These are phyloP conservation scores for Pichia sp. DNA, from an alignment of 1,139 yeast species.

Conservation along the genomic window DNA sequence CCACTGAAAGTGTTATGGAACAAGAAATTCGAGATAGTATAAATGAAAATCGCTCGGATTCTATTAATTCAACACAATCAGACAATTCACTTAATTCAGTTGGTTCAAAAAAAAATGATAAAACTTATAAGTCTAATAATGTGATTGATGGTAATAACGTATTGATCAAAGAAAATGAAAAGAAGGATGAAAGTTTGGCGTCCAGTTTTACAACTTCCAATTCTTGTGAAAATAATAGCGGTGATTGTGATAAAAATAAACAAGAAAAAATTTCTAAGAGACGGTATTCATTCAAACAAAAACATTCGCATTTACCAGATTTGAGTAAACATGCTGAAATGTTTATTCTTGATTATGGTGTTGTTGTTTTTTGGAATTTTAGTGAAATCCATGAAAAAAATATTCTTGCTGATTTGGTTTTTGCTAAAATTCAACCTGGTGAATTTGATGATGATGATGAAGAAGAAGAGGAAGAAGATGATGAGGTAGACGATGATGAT, in stretches of 20 bases:
- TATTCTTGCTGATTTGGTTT: constrained; percentile 83
- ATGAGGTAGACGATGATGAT: constrained; percentile 14
- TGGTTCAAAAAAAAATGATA: not conserved
- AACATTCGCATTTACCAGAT: constrained; percentile 34
- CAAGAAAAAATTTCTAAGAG: no score
- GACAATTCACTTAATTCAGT: not conserved
- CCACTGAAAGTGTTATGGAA: constrained; percentile 26
- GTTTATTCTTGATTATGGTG: constrained; percentile 87
- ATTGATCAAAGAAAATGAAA: no score
- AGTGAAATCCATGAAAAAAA: constrained; percentile 90
- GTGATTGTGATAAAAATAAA: no score
- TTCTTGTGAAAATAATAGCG: no score
- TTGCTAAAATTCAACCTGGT: constrained; percentile 47
- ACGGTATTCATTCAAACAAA: constrained; percentile 15
- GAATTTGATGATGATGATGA: constrained; percentile 28
- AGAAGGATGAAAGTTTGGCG: no score
- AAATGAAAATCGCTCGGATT: constrained; percentile 12
- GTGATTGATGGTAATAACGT: not conserved
- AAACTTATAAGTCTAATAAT: not conserved
- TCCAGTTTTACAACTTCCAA: no score
- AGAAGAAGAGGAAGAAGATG: constrained; percentile 29
- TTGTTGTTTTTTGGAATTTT: constrained; percentile 95
- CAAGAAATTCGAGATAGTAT: constrained; percentile 18
- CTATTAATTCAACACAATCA: constrained; percentile 6
- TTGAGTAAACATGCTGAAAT: constrained; percentile 80